Percentiles rank a stretch among this genome's conserved stretches.
Evolutionary conservation across 2,329 filamentous ascomycete genomes (phyloP).

Genomic region (Phaeosphaeria sp.): DNA sequence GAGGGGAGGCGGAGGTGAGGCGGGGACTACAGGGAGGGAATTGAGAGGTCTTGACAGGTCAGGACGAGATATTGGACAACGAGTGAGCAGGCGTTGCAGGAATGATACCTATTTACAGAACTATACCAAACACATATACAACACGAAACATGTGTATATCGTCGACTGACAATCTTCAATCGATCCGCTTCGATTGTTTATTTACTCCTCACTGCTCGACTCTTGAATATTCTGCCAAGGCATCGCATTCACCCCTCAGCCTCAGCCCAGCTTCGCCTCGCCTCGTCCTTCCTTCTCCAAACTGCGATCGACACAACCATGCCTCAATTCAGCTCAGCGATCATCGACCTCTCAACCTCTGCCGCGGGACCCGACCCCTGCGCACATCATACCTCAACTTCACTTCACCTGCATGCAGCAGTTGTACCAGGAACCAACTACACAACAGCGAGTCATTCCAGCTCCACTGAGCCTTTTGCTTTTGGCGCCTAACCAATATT

Average conservation of each 20-base stretch:
- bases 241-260: too few relatives aligned
- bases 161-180: too few relatives aligned
- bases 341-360: neutral
- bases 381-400: neutral
- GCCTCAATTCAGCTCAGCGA: neutral
- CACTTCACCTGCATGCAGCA: neutral
- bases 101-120: neutral
- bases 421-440: conserved; percentile 1
- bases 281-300: neutral
- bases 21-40: neutral
- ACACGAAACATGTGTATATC: neutral
- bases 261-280: neutral
- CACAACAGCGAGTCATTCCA: conserved; percentile 2
- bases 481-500: neutral
- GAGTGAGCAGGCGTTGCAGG: neutral
- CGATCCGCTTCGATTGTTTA: too few relatives aligned
- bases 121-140: neutral
- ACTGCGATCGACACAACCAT: neutral
- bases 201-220: too few relatives aligned
- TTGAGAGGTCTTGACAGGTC: too few relatives aligned
- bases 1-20: neutral
- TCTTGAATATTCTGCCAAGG: too few relatives aligned
- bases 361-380: neutral
- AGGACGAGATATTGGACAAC: neutral
- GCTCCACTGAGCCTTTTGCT: conserved; percentile 2